These are phyloP conservation scores for Penicillium samsonianum DNA, from an alignment of 495 filamentous ascomycete species.

Conservation along the genomic window DNA sequence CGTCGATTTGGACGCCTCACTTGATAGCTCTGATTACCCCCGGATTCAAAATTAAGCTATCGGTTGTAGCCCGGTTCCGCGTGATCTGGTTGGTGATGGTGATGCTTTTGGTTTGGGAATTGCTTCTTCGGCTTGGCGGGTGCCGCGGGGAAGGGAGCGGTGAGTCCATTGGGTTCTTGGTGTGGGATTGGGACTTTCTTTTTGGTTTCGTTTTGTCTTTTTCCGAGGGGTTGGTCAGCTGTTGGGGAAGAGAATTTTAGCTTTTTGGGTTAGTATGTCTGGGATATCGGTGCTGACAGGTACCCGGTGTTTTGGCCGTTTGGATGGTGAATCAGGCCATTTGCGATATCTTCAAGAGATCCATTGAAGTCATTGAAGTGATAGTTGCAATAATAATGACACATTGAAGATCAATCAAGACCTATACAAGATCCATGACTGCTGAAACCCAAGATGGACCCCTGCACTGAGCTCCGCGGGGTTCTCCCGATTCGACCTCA, in stretches of 20 bases:
- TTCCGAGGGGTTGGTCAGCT: neutral
- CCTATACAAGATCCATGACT: neutral
- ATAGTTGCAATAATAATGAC: neutral
- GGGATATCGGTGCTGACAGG: neutral
- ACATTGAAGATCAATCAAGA: neutral
- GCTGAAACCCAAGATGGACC: neutral
- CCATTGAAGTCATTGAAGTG: neutral
- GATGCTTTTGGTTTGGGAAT: neutral
- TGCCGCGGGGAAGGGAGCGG: slow-evolving; percentile 8
- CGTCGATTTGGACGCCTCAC: slow-evolving; percentile 6
- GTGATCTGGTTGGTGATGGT: neutral
- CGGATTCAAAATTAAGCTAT: slow-evolving; percentile 7
- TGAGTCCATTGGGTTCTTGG: slow-evolving; percentile 2
- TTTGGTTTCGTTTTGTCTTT: slow-evolving; percentile 2
- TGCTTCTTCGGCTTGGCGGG: neutral
- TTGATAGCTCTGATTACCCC: neutral
- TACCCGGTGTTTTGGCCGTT: neutral
- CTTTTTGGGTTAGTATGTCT: neutral
- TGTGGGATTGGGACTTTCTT: neutral
- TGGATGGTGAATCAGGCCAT: neutral
- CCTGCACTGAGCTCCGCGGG: slow-evolving; percentile 1
- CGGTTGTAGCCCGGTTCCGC: neutral
- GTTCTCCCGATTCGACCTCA: slow-evolving; percentile 1
- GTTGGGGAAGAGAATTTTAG: neutral
- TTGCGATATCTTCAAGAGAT: too few species aligned